A percentile compares a stretch with the other conserved stretches of the same genome.
These are phyloP conservation scores for Hyaloscypha hepaticicola DNA, from an alignment of 495 filamentous ascomycete genomes.

Conservation along the genomic window DNA sequence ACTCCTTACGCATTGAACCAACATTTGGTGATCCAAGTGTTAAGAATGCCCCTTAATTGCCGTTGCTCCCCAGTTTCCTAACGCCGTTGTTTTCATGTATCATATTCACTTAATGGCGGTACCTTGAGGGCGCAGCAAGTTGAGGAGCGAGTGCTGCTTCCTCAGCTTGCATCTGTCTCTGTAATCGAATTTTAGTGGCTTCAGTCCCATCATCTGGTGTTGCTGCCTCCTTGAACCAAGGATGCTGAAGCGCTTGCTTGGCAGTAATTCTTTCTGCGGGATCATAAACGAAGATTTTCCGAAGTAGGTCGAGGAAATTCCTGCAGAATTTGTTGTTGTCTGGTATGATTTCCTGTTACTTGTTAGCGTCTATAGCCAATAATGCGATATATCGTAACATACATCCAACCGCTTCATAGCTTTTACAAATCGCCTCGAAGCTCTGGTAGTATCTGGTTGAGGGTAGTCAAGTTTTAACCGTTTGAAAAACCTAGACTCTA, in stretches of 20 bases:
- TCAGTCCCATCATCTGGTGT: constrained; percentile 90
- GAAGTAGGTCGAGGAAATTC: constrained; percentile 83
- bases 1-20: constrained; percentile 24
- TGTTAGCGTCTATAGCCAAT: constrained; percentile 27
- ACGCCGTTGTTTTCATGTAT: constrained; percentile 34
- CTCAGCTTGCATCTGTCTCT: constrained; percentile 42
- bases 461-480: constrained; percentile 85
- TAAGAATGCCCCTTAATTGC: constrained; percentile 8
- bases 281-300: constrained; percentile 93
- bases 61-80: constrained; percentile 20
- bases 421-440: constrained; percentile 87
- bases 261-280: constrained; percentile 87
- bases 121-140: not conserved
- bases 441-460: constrained; percentile 78
- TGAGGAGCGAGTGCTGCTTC: constrained; percentile 16
- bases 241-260: constrained; percentile 84
- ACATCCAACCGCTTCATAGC: constrained; percentile 90
- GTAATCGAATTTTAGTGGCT: constrained; percentile 69
- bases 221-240: constrained; percentile 86
- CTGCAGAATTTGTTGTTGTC: constrained; percentile 72
- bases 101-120: constrained; percentile 22
- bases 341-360: constrained; percentile 81
- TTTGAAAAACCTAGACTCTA: constrained; percentile 72
- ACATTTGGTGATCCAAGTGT: constrained; percentile 27
- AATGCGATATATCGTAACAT: constrained; percentile 37